These are phyloP conservation scores for Aspergillus asperescens DNA, from an alignment of 495 filamentous ascomycete genomes.

Conservation along the genomic window DNA sequence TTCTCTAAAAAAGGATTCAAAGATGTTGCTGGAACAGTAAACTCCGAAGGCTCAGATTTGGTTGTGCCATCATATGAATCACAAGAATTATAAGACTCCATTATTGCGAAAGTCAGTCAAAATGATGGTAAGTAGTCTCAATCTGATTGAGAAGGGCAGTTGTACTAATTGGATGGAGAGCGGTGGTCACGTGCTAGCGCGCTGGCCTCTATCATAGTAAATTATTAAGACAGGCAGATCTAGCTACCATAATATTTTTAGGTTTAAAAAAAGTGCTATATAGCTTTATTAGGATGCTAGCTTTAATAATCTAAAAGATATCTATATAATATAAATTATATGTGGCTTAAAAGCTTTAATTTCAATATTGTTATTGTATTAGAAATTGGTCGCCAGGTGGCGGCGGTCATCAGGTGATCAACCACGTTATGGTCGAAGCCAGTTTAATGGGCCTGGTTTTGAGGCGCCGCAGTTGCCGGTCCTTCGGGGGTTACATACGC, in stretches of 20 bases:
- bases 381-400: neutral
- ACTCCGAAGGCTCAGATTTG: no score
- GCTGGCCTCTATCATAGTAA: no score
- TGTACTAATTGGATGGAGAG: no score
- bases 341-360: neutral
- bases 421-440: neutral
- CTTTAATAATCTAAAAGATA: neutral
- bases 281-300: neutral
- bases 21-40: no score
- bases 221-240: neutral
- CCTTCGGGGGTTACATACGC: conserved; percentile 8
- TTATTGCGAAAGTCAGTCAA: no score
- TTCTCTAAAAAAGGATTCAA: no score
- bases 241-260: neutral
- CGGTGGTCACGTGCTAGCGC: no score
- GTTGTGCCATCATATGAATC: no score
- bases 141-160: no score
- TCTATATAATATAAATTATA: neutral
- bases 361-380: neutral
- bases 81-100: no score
- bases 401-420: no score
- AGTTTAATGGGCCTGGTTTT: conserved; percentile 2
- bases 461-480: neutral
- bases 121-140: no score
- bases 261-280: neutral